Evolutionary conservation across 768 basidiomycete species (phyloP).

Genomic region (Mycena vulgaris): DNA sequence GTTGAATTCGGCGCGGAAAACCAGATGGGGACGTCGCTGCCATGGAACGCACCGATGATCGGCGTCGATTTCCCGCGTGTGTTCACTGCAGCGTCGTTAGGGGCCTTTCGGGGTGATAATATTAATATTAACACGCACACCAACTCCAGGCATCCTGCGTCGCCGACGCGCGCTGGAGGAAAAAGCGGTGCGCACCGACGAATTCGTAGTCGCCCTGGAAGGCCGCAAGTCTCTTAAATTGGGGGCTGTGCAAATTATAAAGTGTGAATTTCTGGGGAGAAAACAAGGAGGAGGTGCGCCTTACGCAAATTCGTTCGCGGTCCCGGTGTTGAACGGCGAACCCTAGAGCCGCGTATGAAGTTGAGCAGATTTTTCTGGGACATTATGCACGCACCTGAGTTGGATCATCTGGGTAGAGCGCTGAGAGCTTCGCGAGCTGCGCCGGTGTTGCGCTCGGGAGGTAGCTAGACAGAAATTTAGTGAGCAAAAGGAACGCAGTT

Average conservation of each 20-base stretch:
- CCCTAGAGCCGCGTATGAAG: too few species aligned
- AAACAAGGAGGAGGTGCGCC: too few species aligned
- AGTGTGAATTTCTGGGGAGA: not conserved
- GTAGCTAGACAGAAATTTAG: slow-evolving; percentile 16
- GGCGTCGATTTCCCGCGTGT: slow-evolving; percentile 23
- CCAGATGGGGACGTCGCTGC: slow-evolving; percentile 30
- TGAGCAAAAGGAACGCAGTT: not conserved
- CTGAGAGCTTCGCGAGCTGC: slow-evolving; percentile 21
- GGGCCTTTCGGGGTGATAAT: not conserved
- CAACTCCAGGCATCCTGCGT: slow-evolving; percentile 45
- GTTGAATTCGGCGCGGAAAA: too few species aligned
- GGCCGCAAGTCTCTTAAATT: too few species aligned
- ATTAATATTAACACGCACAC: too few species aligned
- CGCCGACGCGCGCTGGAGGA: slow-evolving; percentile 40
- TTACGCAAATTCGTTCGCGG: slow-evolving; percentile 35
- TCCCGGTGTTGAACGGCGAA: too few species aligned
- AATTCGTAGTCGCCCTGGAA: too few species aligned
- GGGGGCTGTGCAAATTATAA: too few species aligned
- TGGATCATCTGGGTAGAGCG: slow-evolving; percentile 34
- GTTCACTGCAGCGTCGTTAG: slow-evolving; percentile 22
- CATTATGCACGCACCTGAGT: slow-evolving; percentile 12
- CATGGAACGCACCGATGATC: slow-evolving; percentile 38
- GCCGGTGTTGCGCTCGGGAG: slow-evolving; percentile 21
- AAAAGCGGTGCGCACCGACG: slow-evolving; percentile 45
- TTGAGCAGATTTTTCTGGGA: too few species aligned